Evolutionary conservation across 2,329 filamentous ascomycete species (phyloP).

Genomic region (Calonectria pseudoreteaudii): DNA sequence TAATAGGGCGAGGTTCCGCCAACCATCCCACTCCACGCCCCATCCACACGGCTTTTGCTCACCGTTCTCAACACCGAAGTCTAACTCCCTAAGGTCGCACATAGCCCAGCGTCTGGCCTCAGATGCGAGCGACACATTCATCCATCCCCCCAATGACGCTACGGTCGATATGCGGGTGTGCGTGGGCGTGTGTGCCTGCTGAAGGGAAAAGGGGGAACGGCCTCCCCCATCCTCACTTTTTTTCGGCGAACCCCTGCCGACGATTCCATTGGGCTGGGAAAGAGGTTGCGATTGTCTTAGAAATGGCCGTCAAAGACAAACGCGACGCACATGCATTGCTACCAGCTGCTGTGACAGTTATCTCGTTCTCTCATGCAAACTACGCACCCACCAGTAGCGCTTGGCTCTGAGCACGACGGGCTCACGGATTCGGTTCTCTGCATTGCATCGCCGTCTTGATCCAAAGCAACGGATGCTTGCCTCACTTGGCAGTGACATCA

Average conservation of each 20-base stretch:
- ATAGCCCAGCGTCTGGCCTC: constrained; percentile 13
- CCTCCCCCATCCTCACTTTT: background rate
- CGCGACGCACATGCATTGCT: background rate
- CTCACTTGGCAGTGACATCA: constrained; percentile 23
- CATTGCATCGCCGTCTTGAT: background rate
- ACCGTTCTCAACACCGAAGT: background rate
- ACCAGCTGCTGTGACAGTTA: background rate
- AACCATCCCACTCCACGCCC: background rate
- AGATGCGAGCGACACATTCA: constrained; percentile 10
- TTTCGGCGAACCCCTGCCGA: constrained; percentile 17
- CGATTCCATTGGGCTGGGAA: constrained; percentile 10
- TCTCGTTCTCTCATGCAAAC: constrained; percentile 15
- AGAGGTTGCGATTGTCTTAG: constrained; percentile 8
- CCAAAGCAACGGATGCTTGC: constrained; percentile 7
- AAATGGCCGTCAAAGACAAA: background rate
- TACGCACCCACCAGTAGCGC: constrained; percentile 3
- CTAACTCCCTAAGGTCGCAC: background rate
- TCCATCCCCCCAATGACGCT: background rate
- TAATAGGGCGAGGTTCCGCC: constrained; percentile 6
- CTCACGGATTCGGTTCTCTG: constrained; percentile 3
- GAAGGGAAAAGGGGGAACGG: background rate
- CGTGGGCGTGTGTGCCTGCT: background rate
- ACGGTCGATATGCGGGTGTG: background rate
- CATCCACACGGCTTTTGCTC: background rate
- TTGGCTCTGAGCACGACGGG: background rate